These are phyloP conservation scores for Chlorella sp. DNA, from an alignment of 139 green algal species.

Conservation along the genomic window DNA sequence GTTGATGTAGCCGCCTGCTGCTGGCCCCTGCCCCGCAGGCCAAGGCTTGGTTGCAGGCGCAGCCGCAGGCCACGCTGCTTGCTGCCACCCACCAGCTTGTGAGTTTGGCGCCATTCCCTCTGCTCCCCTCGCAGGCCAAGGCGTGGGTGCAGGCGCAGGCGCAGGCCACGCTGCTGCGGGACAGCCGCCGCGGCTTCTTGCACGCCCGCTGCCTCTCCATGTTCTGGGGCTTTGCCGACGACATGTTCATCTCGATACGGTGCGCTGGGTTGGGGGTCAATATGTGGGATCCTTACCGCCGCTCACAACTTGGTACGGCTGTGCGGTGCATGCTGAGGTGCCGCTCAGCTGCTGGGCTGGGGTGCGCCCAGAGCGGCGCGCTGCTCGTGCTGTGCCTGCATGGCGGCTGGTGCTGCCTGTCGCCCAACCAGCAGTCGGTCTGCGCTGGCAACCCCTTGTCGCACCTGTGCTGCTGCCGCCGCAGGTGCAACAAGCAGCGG, in stretches of 20 bases:
- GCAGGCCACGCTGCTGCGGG: constrained; percentile 11
- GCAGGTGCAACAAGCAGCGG: constrained; percentile 25
- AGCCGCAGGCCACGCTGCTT: background rate
- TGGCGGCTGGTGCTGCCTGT: background rate
- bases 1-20: too few relatives aligned
- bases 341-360: too few relatives aligned
- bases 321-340: background rate
- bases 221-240: constrained; percentile 41
- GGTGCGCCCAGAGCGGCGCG: background rate
- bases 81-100: background rate
- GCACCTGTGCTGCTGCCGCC: background rate
- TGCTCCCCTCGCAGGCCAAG: background rate
- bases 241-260: background rate
- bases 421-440: background rate
- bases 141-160: constrained; percentile 10
- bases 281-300: too few relatives aligned
- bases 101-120: background rate
- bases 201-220: constrained; percentile 32
- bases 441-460: background rate
- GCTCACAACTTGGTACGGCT: too few relatives aligned
- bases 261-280: background rate
- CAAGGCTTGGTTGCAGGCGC: background rate
- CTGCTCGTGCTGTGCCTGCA: background rate
- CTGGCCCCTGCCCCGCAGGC: background rate
- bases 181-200: constrained; percentile 20